Base-by-base conservation (phyloP, 345 rosid genomes). In the Gossypium sturtianum region DNA sequence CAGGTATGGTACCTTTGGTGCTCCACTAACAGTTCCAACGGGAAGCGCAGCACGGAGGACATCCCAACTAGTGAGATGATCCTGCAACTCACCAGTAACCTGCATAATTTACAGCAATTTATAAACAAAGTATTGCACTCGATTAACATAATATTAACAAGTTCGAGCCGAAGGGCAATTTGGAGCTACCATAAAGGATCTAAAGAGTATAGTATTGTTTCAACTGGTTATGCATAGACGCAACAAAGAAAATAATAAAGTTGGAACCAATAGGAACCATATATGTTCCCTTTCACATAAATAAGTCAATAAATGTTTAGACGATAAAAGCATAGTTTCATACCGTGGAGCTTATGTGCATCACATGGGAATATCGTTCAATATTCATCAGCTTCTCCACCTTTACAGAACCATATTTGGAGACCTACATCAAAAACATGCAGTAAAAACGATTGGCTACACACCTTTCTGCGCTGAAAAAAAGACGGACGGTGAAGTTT, bases 291-390 rank as follows among this genome's bases (percentile, higher is more conserved):
- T 61, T 61, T 13, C 10, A 60, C 29, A 25, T 27, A 16, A 41
- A 25, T 60, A 16, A 41, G 48, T 38, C 15, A 64, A 61, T 0
- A 38, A 63, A 23, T 17, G 20, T 54, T 13, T 44, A 22, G 49
- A 45, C 56, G 25, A 22, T 51, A 62, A 52, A 70, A 60, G 74
- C n/a, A 44, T 71, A 17, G 17, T n/a, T 58, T 57, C 90, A 83
- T 68, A 92, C 98, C 74, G 94, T 94, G 22, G 98, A 91, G 87
- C 98, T 94, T 66, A 94, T 92, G 81, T 94, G 98, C 98, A 92
- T 92, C 51, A 94, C 98, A 81, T 92, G 98, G 43, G 97, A 92
- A 73, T 91, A 92, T 22, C 90, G 87, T 77, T 92, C 98, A 71
- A 92, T 77, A 81, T 91, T 86, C 98, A 92, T 93, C 43, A 95